Base-by-base conservation (phyloP, 768 basidiomycete genomes). In the Podaxis sp. region DNA sequence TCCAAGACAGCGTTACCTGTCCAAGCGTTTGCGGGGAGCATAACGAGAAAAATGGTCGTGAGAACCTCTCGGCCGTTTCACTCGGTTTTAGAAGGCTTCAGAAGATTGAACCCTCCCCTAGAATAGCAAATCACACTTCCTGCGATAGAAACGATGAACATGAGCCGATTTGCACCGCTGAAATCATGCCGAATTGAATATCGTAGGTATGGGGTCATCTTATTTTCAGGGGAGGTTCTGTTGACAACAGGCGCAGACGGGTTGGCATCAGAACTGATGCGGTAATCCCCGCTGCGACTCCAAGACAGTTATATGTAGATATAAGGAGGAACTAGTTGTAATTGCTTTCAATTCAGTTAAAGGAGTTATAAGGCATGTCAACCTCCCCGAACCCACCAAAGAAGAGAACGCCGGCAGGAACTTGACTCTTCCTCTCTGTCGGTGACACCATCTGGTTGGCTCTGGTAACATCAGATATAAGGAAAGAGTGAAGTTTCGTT, bases 181-280 rank as follows among this genome's bases (percentile, higher is more conserved):
- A 30, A 56, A 46, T 52, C 59, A 60, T 52, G 38, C 59, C 59
- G 49, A 40, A 38, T 28, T 60, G 49, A 60, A 60, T 60, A 51
- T 26, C 49, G 59, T 60, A 52, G 59, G 49, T 36, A 52, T 52
- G 51, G 59, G 22, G 4, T 26, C 26, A 51, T 30, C 33, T 42
- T 55, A 39, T 38, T 46, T 49, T 13, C 15, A 24, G 13, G 22
- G 42, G 52, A 11, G 19, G 9, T 44, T 8, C 30, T 48, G n/a
- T 17, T 46, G 61, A 62, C 61, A 42, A 46, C 22, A 53, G 19
- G 24, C 26, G 38, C 28, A 17, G 22, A 8, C 28, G 15, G 24
- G 40, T 4, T 30, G 52, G 8, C 28, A 61, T 46, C 52, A 54
- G 40, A 48, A 36, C 13, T 56, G 38, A 40, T 55, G n/a, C 42